Conservation (phyloP, 192 early-diverging fungal genomes). For the Entomortierella parvispora region DNA sequence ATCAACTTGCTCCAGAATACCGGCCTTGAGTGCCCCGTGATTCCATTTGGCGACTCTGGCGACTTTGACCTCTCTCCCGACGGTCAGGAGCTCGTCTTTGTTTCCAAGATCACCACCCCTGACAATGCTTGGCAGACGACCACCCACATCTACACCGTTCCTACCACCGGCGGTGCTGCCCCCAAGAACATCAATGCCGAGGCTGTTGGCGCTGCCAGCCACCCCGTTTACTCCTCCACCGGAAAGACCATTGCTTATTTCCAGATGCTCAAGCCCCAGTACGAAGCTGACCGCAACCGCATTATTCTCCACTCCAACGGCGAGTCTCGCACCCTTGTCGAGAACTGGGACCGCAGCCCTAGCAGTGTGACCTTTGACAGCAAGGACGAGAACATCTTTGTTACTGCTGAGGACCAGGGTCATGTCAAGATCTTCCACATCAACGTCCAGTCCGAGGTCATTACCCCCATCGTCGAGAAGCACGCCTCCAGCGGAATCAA, state of each 20-base stretch:
- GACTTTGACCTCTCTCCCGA: slow-evolving; percentile 74
- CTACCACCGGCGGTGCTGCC: slow-evolving; percentile 54
- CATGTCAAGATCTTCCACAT: slow-evolving; percentile 72
- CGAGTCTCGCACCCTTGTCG: slow-evolving; percentile 54
- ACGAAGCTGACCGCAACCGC: slow-evolving; percentile 83
- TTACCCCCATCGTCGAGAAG: slow-evolving; percentile 59
- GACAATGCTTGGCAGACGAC: slow-evolving; percentile 85
- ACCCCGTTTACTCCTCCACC: slow-evolving; percentile 72
- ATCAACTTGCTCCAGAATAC: slow-evolving; percentile 64
- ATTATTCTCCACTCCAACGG: slow-evolving; percentile 65
- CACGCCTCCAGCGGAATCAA: slow-evolving; percentile 59
- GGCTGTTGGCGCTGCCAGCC: slow-evolving; percentile 66
- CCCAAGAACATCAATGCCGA: slow-evolving; percentile 60
- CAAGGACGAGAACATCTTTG: slow-evolving; percentile 64
- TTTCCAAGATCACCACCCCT: slow-evolving; percentile 68
- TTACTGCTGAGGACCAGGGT: slow-evolving; percentile 74
- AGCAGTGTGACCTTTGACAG: slow-evolving; percentile 66
- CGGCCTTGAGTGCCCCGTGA: slow-evolving; percentile 57
- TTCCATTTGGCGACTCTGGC: slow-evolving; percentile 67
- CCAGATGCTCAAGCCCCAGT: slow-evolving; percentile 75
- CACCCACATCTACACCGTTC: slow-evolving; percentile 73
- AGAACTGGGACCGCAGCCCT: slow-evolving; percentile 73
- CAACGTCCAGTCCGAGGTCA: slow-evolving; percentile 57
- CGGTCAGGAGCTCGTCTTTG: slow-evolving; percentile 75
- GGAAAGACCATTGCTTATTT: slow-evolving; percentile 75